Base-by-base conservation (phyloP, 2,329 filamentous ascomycete genomes). In the Xylaria hypoxylon region DNA sequence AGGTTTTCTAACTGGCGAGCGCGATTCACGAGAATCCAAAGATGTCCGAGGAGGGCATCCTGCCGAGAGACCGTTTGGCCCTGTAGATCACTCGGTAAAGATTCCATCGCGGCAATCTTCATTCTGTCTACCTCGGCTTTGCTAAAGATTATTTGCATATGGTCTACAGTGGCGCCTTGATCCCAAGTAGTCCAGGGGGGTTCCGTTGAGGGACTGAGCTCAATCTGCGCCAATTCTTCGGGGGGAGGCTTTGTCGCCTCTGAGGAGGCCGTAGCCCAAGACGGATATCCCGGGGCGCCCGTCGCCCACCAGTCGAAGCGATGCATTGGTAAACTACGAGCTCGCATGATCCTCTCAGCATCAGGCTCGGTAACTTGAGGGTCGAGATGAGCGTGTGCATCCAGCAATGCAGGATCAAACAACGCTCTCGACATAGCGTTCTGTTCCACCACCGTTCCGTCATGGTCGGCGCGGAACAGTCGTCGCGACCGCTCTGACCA, bases 281-380 rank as follows among this genome's bases (percentile, higher is more conserved):
- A n/a, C 1, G 74, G 75, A 28, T 75, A 79, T 1, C 77, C 74
- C 0, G 76, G 76, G 0, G 74, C 78, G 0, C 74, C 70, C 5
- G 60, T 70, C 31, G 74, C 75, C 81, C 81, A 86, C 80, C 82
- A 85, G 73, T 85, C 81, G 63, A 79, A 84, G 6, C 83, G 79
- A 68, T 84, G 80, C 60, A 82, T 74, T 1, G 83, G 83, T 5
- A 86, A 70, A 2, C 71, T 68, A 7, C 79, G 74, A 4, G 80
- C 80, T 31, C 67, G 71, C 0, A 70, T 64, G 22, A 77, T 56
- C 5, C 73, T 69, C 5, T 75, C 67, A 2, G 75, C 63, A n/a
- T 77, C 71, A 0, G 77, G 70, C 3, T 71, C 70, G 0, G 68
- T 52, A 1, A 38, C 56, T 17, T 72, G 70, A 2, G 74, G 71